These are phyloP conservation scores for Capniomyces stellatus DNA, from an alignment of 371 early-diverging fungal genomes.

Conservation along the genomic window DNA sequence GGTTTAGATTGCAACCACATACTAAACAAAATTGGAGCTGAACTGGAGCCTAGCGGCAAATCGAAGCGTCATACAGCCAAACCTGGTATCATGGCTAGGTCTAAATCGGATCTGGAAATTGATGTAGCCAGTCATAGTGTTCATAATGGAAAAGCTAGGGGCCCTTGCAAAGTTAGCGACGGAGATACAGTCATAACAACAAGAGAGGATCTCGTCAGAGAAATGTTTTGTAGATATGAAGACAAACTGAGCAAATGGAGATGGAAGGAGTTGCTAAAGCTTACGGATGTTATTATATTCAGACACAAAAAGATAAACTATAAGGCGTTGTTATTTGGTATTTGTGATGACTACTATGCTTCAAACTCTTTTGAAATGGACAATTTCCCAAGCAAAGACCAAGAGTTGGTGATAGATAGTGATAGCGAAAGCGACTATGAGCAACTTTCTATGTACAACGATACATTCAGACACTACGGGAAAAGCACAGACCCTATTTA, in stretches of 20 bases:
- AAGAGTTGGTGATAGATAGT: slow-evolving; percentile 4
- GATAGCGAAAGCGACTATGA: slow-evolving; percentile 3
- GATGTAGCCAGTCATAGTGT: no score
- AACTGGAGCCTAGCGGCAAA: not conserved
- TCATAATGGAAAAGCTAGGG: no score
- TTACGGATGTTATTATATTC: slow-evolving; percentile 13
- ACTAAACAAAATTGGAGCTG: not conserved
- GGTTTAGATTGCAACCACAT: not conserved
- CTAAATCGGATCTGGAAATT: no score
- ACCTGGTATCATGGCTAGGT: no score
- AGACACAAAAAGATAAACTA: slow-evolving; percentile 14
- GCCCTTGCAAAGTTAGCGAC: not conserved
- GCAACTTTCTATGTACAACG: not conserved
- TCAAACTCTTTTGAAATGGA: slow-evolving; percentile 7
- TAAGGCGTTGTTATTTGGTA: slow-evolving; percentile 10
- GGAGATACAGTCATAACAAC: not conserved
- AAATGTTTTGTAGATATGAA: slow-evolving; percentile 2
- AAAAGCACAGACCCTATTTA: no score
- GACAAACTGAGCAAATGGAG: slow-evolving; percentile 1
- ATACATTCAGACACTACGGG: no score
- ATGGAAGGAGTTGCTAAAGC: not conserved
- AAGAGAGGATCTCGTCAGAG: not conserved
- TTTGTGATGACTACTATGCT: slow-evolving; percentile 11
- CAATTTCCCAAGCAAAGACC: not conserved
- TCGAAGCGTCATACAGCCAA: not conserved